Evolutionary conservation across 192 early-diverging fungal species (phyloP).

Genomic region (Thamnidium elegans): DNA sequence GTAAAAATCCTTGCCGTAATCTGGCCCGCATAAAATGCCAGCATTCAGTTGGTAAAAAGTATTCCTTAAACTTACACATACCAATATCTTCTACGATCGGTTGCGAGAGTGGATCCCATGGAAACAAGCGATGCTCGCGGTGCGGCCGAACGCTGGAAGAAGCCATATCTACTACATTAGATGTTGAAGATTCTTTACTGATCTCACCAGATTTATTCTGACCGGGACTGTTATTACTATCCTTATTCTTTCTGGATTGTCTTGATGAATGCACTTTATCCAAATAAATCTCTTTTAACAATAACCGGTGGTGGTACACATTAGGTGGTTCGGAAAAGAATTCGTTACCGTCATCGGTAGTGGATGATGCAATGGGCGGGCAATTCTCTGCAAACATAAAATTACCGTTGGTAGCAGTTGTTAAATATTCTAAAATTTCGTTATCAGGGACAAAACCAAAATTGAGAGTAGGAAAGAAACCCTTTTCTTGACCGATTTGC

Average conservation of each 20-base stretch:
- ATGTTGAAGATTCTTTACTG: background rate
- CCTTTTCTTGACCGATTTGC: slow-evolving; percentile 66
- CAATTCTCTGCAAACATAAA: slow-evolving; percentile 73
- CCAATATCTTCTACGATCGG: slow-evolving; percentile 63
- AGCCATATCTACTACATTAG: background rate
- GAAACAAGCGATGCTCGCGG: slow-evolving; percentile 39
- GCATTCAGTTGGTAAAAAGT: slow-evolving; percentile 57
- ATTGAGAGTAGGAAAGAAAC: slow-evolving; percentile 63
- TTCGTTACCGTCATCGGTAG: background rate
- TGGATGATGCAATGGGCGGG: slow-evolving; percentile 23
- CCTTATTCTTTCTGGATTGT: slow-evolving; percentile 16
- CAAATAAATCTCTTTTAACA: slow-evolving; percentile 45
- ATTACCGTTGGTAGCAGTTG: slow-evolving; percentile 62
- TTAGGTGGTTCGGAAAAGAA: slow-evolving; percentile 32
- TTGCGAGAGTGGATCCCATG: slow-evolving; percentile 61
- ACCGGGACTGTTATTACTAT: slow-evolving; percentile 32
- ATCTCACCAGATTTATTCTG: background rate
- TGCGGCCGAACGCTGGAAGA: background rate
- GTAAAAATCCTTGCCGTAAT: slow-evolving; percentile 67
- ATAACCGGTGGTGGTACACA: slow-evolving; percentile 48
- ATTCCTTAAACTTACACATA: slow-evolving; percentile 60
- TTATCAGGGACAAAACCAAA: slow-evolving; percentile 78
- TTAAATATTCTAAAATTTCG: slow-evolving; percentile 67
- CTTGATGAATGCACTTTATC: slow-evolving; percentile 22
- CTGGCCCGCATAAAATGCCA: slow-evolving; percentile 60